phyloP scores from a whole-genome alignment of 1,284 basidiomycete genomes.

The Schizophyllum commune region DNA sequence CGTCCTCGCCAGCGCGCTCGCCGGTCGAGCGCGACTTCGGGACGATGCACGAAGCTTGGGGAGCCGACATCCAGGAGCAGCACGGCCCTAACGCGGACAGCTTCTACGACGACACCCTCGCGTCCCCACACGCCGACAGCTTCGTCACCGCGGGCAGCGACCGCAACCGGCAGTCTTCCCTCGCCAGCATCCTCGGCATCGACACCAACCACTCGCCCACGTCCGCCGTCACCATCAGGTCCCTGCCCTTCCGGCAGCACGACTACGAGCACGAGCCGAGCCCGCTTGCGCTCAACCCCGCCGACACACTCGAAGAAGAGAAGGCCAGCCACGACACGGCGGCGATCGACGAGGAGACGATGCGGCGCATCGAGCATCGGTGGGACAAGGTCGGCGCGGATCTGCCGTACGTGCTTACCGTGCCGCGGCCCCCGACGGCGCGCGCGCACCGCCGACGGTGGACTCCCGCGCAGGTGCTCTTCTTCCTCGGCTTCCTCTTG shows the following conservation, averaged over 20 bases:
- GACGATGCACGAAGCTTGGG: background rate
- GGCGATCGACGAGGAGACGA: background rate
- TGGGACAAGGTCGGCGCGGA: background rate
- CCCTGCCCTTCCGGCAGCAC: background rate
- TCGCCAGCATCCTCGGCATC: background rate
- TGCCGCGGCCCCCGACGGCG: too few species aligned
- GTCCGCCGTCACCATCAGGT: background rate
- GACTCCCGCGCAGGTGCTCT: slow-evolving; percentile 9
- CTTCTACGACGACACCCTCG: background rate
- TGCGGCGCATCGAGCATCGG: background rate
- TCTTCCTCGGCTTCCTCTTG: slow-evolving; percentile 14
- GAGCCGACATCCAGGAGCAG: slow-evolving; percentile 1
- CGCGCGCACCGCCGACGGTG: background rate
- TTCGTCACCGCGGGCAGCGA: slow-evolving; percentile 10
- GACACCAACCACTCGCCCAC: too few species aligned
- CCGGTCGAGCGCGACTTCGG: background rate
- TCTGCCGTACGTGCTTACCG: background rate
- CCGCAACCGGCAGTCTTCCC: background rate
- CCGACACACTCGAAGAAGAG: background rate
- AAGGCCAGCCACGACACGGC: slow-evolving; percentile 1
- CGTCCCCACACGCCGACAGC: slow-evolving; percentile 12
- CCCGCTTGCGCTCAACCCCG: too few species aligned
- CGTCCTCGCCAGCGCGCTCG: background rate
- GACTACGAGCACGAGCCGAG: too few species aligned
- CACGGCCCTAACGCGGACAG: background rate